These are phyloP conservation scores for Carnegiea gigantea DNA, from an alignment of 179 eudicot species.

Conservation along the genomic window DNA sequence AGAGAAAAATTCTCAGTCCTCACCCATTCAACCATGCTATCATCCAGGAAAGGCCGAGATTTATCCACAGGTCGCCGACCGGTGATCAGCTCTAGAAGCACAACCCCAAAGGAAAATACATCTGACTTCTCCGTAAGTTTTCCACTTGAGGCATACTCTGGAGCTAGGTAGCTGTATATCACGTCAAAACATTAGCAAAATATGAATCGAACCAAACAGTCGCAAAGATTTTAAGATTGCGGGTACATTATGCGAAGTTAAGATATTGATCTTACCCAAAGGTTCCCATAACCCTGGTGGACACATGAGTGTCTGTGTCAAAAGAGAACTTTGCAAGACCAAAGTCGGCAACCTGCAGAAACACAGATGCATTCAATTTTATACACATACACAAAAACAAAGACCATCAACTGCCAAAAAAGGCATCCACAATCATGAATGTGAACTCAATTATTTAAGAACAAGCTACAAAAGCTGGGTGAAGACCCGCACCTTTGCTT, in stretches of 20 bases:
- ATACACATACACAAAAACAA: background rate
- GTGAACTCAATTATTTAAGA: background rate
- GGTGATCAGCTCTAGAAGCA: constrained; percentile 79
- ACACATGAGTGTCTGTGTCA: constrained; percentile 82
- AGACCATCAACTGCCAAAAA: background rate
- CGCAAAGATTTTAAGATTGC: background rate
- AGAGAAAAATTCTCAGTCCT: constrained; percentile 22
- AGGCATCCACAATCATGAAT: background rate
- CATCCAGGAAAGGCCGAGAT: constrained; percentile 64
- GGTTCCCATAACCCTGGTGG: constrained; percentile 93
- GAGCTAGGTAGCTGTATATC: constrained; percentile 76
- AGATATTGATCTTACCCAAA: constrained; percentile 56
- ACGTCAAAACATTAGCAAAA: constrained; percentile 14
- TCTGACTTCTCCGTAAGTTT: constrained; percentile 84
- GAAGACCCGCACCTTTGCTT: constrained; percentile 61
- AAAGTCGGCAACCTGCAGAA: constrained; percentile 80
- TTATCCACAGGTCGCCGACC: constrained; percentile 87
- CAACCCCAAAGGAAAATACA: constrained; percentile 79
- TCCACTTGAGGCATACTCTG: constrained; percentile 86
- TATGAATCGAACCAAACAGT: background rate
- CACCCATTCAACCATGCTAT: constrained; percentile 91
- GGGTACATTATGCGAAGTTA: background rate
- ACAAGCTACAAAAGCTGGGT: constrained; percentile 2
- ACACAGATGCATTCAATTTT: background rate
- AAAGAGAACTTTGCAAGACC: constrained; percentile 76